These are phyloP conservation scores for Alternaria sp. DNA, from an alignment of 2,329 filamentous ascomycete genomes.

Conservation along the genomic window DNA sequence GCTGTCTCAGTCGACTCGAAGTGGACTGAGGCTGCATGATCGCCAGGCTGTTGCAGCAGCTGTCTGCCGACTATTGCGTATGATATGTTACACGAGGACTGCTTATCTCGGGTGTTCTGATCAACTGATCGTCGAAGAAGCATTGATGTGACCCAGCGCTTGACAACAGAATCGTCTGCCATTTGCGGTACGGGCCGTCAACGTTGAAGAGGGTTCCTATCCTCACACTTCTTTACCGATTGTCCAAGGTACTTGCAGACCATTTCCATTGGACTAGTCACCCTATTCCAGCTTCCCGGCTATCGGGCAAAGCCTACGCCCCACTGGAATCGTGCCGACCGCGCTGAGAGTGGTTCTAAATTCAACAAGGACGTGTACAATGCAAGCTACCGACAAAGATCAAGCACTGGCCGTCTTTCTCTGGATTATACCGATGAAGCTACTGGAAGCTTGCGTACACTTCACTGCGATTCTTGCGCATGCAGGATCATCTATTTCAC, in stretches of 20 bases:
- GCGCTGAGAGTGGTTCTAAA: not conserved
- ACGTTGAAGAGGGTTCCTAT: constrained; percentile 10
- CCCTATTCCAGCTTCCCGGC: constrained; percentile 13
- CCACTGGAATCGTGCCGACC: constrained; percentile 5
- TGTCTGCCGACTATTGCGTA: constrained; percentile 26
- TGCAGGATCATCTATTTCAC: not conserved
- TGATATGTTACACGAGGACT: constrained; percentile 37
- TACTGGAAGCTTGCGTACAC: not conserved
- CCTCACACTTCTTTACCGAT: not conserved
- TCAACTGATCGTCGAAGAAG: constrained; percentile 24
- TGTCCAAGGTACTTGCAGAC: not conserved
- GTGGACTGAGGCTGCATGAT: constrained; percentile 23
- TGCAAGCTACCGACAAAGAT: not conserved
- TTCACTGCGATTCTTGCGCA: not conserved
- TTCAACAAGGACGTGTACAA: not conserved
- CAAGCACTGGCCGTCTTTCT: not conserved
- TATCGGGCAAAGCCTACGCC: constrained; percentile 14
- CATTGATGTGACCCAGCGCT: constrained; percentile 36
- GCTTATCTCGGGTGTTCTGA: constrained; percentile 32
- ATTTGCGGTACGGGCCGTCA: constrained; percentile 38
- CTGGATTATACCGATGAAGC: not conserved
- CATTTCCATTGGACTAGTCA: not conserved
- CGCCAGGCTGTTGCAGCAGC: constrained; percentile 20
- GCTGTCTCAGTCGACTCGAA: constrained; percentile 42
- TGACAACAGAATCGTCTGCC: constrained; percentile 30